These are phyloP conservation scores for Lupinus albus DNA, from an alignment of 306 rosid species.

Conservation along the genomic window DNA sequence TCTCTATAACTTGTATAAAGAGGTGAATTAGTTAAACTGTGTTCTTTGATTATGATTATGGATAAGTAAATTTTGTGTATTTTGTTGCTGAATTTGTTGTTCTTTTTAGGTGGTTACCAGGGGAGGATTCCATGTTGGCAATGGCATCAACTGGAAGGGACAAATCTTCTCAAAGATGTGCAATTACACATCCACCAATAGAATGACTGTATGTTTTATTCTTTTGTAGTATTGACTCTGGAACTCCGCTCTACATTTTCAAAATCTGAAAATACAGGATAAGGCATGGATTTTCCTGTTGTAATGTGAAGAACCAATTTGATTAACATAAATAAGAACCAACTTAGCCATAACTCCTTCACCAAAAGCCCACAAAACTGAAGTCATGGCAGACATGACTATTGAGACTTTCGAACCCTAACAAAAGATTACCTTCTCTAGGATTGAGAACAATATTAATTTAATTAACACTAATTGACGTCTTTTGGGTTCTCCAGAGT, in stretches of 20 bases:
- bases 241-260: slow-evolving; percentile 12
- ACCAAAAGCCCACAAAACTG: background rate
- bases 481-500: background rate
- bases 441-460: background rate
- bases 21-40: slow-evolving; percentile 52
- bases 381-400: background rate
- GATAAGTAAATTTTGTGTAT: background rate
- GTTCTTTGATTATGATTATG: slow-evolving; percentile 26
- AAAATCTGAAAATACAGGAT: background rate
- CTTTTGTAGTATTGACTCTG: slow-evolving; percentile 23
- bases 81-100: slow-evolving; percentile 40
- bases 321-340: slow-evolving; percentile 3
- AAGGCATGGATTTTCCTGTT: slow-evolving; percentile 8
- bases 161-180: slow-evolving; percentile 99
- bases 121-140: slow-evolving; percentile 99
- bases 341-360: background rate
- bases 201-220: slow-evolving; percentile 85
- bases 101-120: slow-evolving; percentile 84
- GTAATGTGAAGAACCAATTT: background rate
- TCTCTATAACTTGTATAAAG: slow-evolving; percentile 95
- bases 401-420: background rate
- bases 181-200: slow-evolving; percentile 92
- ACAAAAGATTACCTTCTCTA: background rate
- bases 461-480: background rate
- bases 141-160: slow-evolving; percentile 99